Conservation (phyloP, 2,329 filamentous ascomycete species). For the Fusarium paranaense region DNA sequence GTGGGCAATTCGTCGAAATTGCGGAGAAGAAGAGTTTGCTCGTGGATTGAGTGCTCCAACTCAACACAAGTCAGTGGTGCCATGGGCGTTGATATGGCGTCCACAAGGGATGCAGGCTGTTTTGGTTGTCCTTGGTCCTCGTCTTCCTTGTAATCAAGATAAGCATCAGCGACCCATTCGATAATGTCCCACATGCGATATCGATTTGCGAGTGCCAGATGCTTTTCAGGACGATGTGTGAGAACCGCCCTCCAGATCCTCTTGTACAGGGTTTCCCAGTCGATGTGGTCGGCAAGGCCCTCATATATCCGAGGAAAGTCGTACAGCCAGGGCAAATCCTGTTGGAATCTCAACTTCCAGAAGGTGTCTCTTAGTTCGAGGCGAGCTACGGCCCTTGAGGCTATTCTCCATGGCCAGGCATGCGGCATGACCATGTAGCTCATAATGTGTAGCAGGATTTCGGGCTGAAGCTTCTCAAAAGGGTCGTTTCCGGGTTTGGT, state of each 20-base stretch:
- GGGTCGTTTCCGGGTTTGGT: background rate
- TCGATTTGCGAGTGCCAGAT: background rate
- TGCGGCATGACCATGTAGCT: background rate
- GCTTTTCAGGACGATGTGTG: background rate
- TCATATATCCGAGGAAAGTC: background rate
- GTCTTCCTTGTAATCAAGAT: background rate
- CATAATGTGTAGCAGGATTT: background rate
- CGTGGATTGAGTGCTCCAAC: background rate
- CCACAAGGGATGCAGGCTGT: background rate
- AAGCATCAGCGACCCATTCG: background rate
- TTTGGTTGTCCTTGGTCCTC: background rate
- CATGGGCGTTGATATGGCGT: background rate
- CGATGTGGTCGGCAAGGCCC: background rate
- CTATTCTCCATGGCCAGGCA: background rate
- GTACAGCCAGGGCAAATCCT: background rate
- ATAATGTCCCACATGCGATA: background rate
- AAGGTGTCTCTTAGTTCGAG: background rate
- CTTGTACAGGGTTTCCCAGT: background rate
- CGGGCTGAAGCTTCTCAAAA: background rate
- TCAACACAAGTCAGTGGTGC: background rate
- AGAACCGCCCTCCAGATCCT: background rate
- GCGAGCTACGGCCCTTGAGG: background rate
- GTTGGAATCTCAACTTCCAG: background rate
- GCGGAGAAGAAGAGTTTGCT: background rate
- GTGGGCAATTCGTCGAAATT: background rate